Base-by-base conservation (phyloP, 306 rosid species). In the Dalbergia oliveri region DNA sequence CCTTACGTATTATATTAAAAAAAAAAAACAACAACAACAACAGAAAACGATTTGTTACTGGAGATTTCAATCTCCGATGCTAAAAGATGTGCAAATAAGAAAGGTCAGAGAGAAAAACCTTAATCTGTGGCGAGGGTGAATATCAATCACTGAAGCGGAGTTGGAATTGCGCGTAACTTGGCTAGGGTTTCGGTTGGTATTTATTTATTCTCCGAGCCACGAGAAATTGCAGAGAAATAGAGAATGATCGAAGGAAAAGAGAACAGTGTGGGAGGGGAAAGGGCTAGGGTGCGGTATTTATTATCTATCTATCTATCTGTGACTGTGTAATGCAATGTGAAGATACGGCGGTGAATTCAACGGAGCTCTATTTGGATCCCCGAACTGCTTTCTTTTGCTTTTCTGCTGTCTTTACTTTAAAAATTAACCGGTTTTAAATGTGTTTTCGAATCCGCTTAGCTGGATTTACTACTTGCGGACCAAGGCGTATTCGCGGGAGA, bases 161-260 rank as follows among this genome's bases (percentile, higher is more conserved):
- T 39, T 14, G 50, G 64, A 37, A 83, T 41, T n/a, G 67, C 3
- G 51, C 62, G 31, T 35, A 26, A 26, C 31, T 1, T 4, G 15
- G 51, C 54, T 84, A 80, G 84, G 84, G 84, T 80, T 84, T 75
- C 10, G 76, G 15, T 5, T 8, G 9, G 31, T 11, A 56, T 26
- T 26, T 26, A 26, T 26, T 26, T 26, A 26, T 37, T 8, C 7
- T 5, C 3, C n/a, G 57, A 31, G 2, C 5, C 4, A 26, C 9
- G 16, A 78, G 68, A 9, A 14, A 4, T 4, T 1, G 21, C 35
- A 26, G 31, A 26, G 0, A 0, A 4, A 26, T 26, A 9, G 10
- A 11, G 9, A 45, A 66, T 3, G 44, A 41, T 13, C 9, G 8
- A 57, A 31, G 23, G 9, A 15, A 9, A 4, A 15, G 10, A 45